phyloP scores from a whole-genome alignment of 495 filamentous ascomycete genomes.

The Pseudomonodictys pantanalensis region DNA sequence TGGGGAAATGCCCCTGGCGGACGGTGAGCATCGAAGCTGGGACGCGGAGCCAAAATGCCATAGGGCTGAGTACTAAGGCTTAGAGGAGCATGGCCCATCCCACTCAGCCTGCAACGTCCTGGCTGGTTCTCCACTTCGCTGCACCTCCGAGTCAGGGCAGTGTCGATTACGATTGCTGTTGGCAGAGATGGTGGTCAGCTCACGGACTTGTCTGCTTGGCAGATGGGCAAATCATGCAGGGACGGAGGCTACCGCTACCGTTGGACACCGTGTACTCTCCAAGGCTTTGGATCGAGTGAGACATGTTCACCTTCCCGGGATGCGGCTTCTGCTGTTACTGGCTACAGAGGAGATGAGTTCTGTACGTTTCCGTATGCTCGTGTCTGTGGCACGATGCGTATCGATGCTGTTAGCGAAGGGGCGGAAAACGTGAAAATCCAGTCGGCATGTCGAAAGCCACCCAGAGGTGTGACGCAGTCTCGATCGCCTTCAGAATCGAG shows the following conservation, averaged over 20 bases:
- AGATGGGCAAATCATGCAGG: neutral
- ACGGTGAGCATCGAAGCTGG: neutral
- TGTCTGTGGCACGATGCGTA: too few relatives aligned
- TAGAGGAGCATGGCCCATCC: neutral
- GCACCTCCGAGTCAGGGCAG: neutral
- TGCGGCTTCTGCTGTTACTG: neutral
- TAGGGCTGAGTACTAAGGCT: neutral
- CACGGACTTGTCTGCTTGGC: neutral
- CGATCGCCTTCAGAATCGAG: too few relatives aligned
- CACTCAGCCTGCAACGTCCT: constrained; percentile 1
- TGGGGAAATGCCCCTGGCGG: neutral
- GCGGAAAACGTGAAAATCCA: too few relatives aligned
- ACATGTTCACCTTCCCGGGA: neutral
- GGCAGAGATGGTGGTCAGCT: constrained; percentile 5
- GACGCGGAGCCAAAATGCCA: neutral
- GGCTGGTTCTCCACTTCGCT: neutral
- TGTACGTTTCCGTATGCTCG: too few relatives aligned
- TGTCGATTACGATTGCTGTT: neutral
- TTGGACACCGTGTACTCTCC: neutral
- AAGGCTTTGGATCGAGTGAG: neutral
- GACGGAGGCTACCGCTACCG: neutral
- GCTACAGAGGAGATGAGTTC: too few relatives aligned
- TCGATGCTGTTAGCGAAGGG: too few relatives aligned
- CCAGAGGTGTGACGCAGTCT: too few relatives aligned
- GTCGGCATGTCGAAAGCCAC: too few relatives aligned